Evolutionary conservation across 2,329 filamentous ascomycete species (phyloP).

Genomic region (Xylaria polymorpha): DNA sequence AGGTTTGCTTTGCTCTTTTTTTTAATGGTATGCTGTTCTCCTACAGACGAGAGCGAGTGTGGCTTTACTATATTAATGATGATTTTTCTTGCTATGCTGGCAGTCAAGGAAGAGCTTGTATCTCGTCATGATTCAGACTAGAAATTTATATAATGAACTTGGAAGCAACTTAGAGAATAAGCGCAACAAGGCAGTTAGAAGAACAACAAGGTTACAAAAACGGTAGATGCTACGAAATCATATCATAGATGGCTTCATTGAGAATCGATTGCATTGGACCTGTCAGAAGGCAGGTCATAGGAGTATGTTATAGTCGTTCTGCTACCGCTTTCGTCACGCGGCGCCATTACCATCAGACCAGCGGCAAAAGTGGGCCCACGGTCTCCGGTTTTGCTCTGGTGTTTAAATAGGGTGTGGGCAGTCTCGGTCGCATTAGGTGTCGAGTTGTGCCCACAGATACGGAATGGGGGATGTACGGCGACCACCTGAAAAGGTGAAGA

Average conservation of each 20-base stretch:
- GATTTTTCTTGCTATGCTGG: too few relatives aligned
- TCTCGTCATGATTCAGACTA: not conserved
- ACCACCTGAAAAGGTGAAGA: conserved; percentile 21
- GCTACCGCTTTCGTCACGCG: conserved; percentile 48
- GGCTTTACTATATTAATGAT: too few relatives aligned
- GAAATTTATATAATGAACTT: not conserved
- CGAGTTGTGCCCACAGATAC: conserved; percentile 6
- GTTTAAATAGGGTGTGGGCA: not conserved
- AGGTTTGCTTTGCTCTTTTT: too few relatives aligned
- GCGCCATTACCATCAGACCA: conserved; percentile 29
- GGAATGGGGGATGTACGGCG: not conserved
- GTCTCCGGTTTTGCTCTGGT: conserved; percentile 3
- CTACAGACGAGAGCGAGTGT: too few relatives aligned
- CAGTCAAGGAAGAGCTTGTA: not conserved
- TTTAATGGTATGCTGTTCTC: too few relatives aligned
- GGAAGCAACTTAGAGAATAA: not conserved
- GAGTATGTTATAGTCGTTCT: conserved; percentile 3
- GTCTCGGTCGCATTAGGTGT: conserved; percentile 14
- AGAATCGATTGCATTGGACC: not conserved
- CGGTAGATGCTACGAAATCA: not conserved
- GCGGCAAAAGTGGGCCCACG: conserved; percentile 25
- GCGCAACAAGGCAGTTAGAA: not conserved
- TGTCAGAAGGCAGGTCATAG: conserved; percentile 1
- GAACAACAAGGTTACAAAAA: not conserved
- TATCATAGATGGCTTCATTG: conserved; percentile 1